Evolutionary conservation across 192 early-diverging fungal species (phyloP).

Genomic region (Podila minutissima): DNA sequence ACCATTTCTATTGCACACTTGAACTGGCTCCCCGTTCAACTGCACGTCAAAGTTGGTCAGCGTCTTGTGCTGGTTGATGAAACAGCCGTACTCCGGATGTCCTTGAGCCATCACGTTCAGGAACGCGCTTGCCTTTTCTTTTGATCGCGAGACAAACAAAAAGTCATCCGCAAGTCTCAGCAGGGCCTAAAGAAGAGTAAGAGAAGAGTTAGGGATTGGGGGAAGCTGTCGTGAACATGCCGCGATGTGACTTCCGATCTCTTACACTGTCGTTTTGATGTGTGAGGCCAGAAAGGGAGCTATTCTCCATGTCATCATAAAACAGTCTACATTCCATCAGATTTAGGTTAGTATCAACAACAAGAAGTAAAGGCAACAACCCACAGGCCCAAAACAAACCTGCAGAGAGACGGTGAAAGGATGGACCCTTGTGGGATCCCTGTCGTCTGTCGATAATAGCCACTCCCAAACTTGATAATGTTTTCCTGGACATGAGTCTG

Average conservation of each 20-base stretch:
- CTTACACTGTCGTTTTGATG: constrained; percentile 57
- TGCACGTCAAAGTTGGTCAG: constrained; percentile 77
- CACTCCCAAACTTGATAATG: constrained; percentile 67
- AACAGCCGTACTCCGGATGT: constrained; percentile 76
- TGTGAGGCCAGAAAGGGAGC: constrained; percentile 56
- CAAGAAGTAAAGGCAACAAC: background rate
- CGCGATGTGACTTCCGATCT: background rate
- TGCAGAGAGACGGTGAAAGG: constrained; percentile 89
- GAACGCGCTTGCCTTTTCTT: constrained; percentile 61
- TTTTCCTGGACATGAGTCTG: constrained; percentile 74
- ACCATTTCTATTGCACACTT: constrained; percentile 32
- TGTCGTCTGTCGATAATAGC: constrained; percentile 71
- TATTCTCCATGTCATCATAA: constrained; percentile 78
- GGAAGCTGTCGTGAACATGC: background rate
- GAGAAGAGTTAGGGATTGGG: background rate
- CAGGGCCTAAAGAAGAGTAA: constrained; percentile 57
- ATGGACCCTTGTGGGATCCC: constrained; percentile 96
- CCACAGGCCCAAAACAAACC: constrained; percentile 44
- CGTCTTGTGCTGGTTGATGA: constrained; percentile 80
- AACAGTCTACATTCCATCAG: constrained; percentile 63
- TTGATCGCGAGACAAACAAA: constrained; percentile 73
- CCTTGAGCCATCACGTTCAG: constrained; percentile 68
- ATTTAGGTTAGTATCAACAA: background rate
- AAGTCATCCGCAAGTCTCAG: constrained; percentile 89
- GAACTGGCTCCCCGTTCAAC: constrained; percentile 43